phyloP scores from a whole-genome alignment of 768 basidiomycete genomes.

The Amanita rubescens region DNA sequence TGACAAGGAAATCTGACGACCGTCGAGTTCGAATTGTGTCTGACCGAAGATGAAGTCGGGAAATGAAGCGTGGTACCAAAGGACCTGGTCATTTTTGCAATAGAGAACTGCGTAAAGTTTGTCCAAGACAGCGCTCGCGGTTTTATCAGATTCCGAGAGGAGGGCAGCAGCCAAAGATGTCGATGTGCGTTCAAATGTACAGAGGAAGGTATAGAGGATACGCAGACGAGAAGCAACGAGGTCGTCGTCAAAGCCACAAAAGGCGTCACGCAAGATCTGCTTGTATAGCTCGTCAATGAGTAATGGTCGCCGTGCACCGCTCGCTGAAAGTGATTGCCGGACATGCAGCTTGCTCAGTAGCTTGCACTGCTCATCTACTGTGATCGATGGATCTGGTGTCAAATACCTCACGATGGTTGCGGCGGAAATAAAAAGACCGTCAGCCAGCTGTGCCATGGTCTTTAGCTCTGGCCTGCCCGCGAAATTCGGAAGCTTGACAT shows the following conservation, averaged over 20 bases:
- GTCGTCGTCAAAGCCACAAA: slow-evolving; percentile 8
- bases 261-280: slow-evolving; percentile 11
- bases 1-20: slow-evolving; percentile 1
- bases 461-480: not conserved
- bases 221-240: slow-evolving; percentile 3
- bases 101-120: slow-evolving; percentile 17
- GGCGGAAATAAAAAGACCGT: slow-evolving; percentile 23
- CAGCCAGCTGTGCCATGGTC: slow-evolving; percentile 11
- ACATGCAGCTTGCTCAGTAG: slow-evolving; percentile 8
- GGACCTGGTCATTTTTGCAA: slow-evolving; percentile 8
- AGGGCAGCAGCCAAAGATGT: slow-evolving; percentile 10
- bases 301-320: not conserved
- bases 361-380: slow-evolving; percentile 3
- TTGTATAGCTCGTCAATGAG: slow-evolving; percentile 12
- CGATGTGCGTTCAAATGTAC: slow-evolving; percentile 13
- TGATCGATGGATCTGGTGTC: not conserved
- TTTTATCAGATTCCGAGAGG: slow-evolving; percentile 4
- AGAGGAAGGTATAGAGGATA: slow-evolving; percentile 18
- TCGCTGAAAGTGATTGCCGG: not conserved
- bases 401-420: slow-evolving; percentile 18
- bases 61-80: slow-evolving; percentile 18
- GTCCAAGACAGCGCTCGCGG: slow-evolving; percentile 6
- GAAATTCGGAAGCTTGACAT: slow-evolving; percentile 1
- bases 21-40: not conserved
- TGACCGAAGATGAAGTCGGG: slow-evolving; percentile 15